These are phyloP conservation scores for Perkinsus marinus DNA, from an alignment of 169 alveolate species.

Conservation along the genomic window DNA sequence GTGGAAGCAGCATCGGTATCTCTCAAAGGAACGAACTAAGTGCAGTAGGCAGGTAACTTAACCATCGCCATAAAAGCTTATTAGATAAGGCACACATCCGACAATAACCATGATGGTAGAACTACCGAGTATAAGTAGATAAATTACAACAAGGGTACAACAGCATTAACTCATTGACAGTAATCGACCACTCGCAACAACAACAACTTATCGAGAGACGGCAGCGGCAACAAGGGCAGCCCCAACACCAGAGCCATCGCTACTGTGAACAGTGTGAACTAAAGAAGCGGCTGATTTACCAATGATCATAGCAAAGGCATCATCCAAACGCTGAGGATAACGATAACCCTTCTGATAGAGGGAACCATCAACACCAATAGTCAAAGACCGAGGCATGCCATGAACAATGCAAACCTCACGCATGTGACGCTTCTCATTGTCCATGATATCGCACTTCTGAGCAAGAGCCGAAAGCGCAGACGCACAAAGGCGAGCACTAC, in stretches of 20 bases:
- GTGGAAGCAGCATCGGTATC: too few relatives aligned
- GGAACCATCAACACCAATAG: not conserved
- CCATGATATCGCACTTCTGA: not conserved
- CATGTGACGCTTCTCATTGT: not conserved
- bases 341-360: not conserved
- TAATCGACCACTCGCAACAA: not conserved
- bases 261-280: not conserved
- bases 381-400: not conserved
- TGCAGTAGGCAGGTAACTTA: not conserved
- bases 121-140: not conserved
- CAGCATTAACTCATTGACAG: not conserved
- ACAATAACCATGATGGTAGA: not conserved
- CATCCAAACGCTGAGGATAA: not conserved
- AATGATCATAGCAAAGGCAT: not conserved
- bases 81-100: not conserved
- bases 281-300: not conserved
- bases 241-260: not conserved
- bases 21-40: not conserved
- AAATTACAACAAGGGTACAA: not conserved
- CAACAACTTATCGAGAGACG: not conserved
- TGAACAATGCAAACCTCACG: not conserved
- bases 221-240: not conserved
- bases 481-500: not conserved
- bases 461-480: not conserved
- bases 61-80: not conserved